phyloP scores from a whole-genome alignment of 2,329 filamentous ascomycete genomes.

The Ophiostoma perfectum region DNA sequence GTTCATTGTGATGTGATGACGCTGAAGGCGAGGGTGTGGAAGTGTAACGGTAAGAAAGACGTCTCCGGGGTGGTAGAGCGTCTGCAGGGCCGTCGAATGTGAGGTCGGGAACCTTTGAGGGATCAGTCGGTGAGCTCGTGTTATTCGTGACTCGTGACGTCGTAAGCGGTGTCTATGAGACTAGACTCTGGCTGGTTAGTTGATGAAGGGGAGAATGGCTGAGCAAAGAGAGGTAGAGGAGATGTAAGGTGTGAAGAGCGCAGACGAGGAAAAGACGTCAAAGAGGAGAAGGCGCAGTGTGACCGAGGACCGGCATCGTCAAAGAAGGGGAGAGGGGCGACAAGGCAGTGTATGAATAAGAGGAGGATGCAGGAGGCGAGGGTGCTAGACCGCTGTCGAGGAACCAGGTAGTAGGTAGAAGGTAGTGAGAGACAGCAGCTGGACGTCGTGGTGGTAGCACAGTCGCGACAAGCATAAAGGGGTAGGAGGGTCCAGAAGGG shows the following conservation, averaged over 20 bases:
- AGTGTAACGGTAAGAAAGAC: not conserved
- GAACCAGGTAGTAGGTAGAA: not conserved
- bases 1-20: conserved; percentile 37
- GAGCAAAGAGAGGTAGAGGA: not conserved
- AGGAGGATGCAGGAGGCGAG: no score
- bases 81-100: not conserved
- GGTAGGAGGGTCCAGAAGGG: not conserved
- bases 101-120: not conserved
- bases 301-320: not conserved
- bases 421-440: not conserved
- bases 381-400: no score
- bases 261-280: not conserved
- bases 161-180: not conserved
- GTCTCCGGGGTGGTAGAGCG: no score
- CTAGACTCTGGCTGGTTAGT: conserved; percentile 2
- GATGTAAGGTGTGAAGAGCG: not conserved
- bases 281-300: not conserved
- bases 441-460: not conserved
- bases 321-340: not conserved
- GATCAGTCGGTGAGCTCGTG: not conserved
- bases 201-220: not conserved
- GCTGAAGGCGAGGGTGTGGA: not conserved
- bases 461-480: conserved; percentile 14
- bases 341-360: no score
- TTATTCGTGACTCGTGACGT: not conserved